Percentiles rank a stretch among this genome's conserved stretches.
Conservation (phyloP, 176 grass and related monocot species). For the Paspalum notatum region DNA sequence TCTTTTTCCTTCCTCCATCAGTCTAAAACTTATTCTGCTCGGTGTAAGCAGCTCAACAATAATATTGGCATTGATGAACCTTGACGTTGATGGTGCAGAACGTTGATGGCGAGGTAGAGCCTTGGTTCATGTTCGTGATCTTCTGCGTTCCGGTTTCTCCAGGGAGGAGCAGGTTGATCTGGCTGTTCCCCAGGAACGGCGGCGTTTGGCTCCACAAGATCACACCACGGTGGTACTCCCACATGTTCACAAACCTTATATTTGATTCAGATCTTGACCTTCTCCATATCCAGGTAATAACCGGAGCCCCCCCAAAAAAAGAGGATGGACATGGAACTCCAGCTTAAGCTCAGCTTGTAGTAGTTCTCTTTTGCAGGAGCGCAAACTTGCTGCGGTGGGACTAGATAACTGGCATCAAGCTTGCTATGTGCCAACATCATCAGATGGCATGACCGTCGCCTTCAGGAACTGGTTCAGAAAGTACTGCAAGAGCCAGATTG, state of each 20-base stretch:
- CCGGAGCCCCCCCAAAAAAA: no score
- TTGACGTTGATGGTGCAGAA: background rate
- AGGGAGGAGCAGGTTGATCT: constrained; percentile 71
- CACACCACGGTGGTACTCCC: constrained; percentile 65
- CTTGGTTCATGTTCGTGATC: constrained; percentile 50
- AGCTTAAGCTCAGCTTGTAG: no score
- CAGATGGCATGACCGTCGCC: constrained; percentile 68
- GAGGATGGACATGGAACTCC: no score
- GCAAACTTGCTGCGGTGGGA: constrained; percentile 48
- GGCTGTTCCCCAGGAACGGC: constrained; percentile 56
- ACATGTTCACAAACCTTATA: constrained; percentile 56
- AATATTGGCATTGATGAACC: background rate
- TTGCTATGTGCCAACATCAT: constrained; percentile 74
- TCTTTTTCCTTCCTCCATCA: background rate
- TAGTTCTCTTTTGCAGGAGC: constrained; percentile 48
- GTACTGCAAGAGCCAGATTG: constrained; percentile 59
- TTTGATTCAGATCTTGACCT: constrained; percentile 84
- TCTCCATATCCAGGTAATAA: constrained; percentile 53
- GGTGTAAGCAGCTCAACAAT: background rate
- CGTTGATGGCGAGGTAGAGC: background rate
- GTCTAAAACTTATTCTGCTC: background rate
- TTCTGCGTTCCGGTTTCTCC: constrained; percentile 75
- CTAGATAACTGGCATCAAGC: constrained; percentile 60
- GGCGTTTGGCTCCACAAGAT: constrained; percentile 63
- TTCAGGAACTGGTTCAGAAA: constrained; percentile 90